These are phyloP conservation scores for Podosphaera aphanis DNA, from an alignment of 2,329 filamentous ascomycete genomes.

Conservation along the genomic window DNA sequence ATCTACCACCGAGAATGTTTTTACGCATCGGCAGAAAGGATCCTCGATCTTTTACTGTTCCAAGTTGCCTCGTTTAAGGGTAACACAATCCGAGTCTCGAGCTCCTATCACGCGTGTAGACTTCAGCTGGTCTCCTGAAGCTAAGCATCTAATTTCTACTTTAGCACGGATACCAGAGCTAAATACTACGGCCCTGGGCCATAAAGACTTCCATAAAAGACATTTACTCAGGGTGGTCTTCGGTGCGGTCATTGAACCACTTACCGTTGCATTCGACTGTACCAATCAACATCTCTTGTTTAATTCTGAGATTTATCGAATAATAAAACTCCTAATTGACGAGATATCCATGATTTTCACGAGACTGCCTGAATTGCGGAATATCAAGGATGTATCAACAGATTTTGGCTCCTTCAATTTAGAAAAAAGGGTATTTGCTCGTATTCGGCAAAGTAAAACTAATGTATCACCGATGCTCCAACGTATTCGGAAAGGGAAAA, in stretches of 20 bases:
- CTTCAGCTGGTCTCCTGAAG: slow-evolving; percentile 22
- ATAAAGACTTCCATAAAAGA: slow-evolving; percentile 38
- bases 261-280: slow-evolving; percentile 58
- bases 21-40: slow-evolving; percentile 19
- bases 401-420: slow-evolving; percentile 37
- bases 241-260: slow-evolving; percentile 53
- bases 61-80: slow-evolving; percentile 5
- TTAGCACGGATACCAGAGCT: slow-evolving; percentile 40
- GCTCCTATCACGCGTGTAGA: slow-evolving; percentile 7
- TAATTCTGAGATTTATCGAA: slow-evolving; percentile 38
- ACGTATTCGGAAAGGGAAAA: slow-evolving; percentile 33
- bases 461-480: slow-evolving; percentile 37
- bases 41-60: slow-evolving; percentile 18
- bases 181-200: slow-evolving; percentile 31
- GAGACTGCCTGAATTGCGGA: slow-evolving; percentile 47
- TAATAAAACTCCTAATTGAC: slow-evolving; percentile 46
- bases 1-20: slow-evolving; percentile 18
- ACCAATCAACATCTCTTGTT: slow-evolving; percentile 47
- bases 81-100: slow-evolving; percentile 1
- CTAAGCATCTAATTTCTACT: slow-evolving; percentile 35
- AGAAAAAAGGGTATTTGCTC: slow-evolving; percentile 31
- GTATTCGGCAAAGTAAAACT: slow-evolving; percentile 28
- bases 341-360: slow-evolving; percentile 55
- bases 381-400: slow-evolving; percentile 27
- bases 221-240: slow-evolving; percentile 65